Conservation (phyloP, 164 flowering plant genomes). For the Sextonia rubra region DNA sequence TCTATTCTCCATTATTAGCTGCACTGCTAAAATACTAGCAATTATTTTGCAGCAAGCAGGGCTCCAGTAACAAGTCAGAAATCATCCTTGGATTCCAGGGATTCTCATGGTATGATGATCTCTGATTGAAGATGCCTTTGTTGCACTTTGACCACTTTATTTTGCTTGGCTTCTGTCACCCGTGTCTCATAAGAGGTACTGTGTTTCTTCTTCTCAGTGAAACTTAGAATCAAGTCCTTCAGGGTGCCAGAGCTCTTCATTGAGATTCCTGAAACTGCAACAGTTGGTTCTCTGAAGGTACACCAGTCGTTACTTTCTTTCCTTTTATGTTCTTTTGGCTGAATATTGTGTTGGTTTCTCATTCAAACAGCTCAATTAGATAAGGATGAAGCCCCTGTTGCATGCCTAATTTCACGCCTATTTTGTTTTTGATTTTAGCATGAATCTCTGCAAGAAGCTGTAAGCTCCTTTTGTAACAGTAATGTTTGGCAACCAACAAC, state of each 20-base stretch:
- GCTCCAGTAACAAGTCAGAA: constrained; percentile 36
- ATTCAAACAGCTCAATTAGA: not conserved
- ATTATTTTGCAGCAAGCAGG: constrained; percentile 36
- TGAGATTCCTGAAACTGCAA: constrained; percentile 89
- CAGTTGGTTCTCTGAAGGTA: constrained; percentile 95
- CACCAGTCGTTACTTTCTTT: not conserved
- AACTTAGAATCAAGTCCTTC: constrained; percentile 88
- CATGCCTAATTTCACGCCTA: not conserved
- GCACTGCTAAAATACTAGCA: not conserved
- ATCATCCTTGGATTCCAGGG: constrained; percentile 39
- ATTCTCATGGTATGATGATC: constrained; percentile 65
- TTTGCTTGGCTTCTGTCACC: constrained; percentile 6
- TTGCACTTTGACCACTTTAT: constrained; percentile 11
- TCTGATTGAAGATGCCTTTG: constrained; percentile 10
- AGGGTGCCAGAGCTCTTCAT: constrained; percentile 90
- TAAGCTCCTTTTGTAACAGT: not conserved
- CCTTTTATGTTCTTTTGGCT: not conserved
- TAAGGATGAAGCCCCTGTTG: not conserved
- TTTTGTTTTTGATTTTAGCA: not conserved
- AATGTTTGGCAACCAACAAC: not conserved
- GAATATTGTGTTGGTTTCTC: not conserved
- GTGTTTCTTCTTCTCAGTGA: constrained; percentile 59
- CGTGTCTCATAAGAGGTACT: not conserved
- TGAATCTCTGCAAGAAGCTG: not conserved
- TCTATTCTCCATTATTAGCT: not conserved